Evolutionary conservation across 495 filamentous ascomycete genomes (phyloP), one percentile per base, ranked within the genome.

Genomic region (Talaromyces adpressus): DNA sequence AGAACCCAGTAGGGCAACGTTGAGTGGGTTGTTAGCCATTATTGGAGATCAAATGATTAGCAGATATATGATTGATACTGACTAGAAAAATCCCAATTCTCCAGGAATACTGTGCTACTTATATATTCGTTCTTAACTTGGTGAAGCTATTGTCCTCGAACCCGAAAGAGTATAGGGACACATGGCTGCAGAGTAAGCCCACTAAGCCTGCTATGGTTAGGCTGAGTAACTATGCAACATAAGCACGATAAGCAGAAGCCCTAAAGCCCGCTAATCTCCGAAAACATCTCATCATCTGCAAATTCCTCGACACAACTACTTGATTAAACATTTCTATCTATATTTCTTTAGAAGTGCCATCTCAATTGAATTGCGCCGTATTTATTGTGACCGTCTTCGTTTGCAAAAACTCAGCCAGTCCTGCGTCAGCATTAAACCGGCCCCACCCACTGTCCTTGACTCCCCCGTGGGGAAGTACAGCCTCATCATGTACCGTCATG

Each of bases 391-490:
- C 36, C 9, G 36, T 41, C 36, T 41, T 41, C 11, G 14, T 41
- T 5, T 1, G 1, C 36, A 41, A 41, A 16, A 41, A 41, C 14
- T 41, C 36, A 41, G 36, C 36, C 36, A 36, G 11, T 36, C 63
- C 66, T 62, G 57, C 62, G 57, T 57, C 32, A 2, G 32, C 84
- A 64, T 82, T 83, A 73, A 88, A 88, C 2, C 85, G 75, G 18
- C 92, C 92, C 71, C 84, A 93, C 9, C 92, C 92, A 66, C 89
- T 92, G 61, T 84, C 83, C 82, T 97, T 97, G 69, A 84, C 85
- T 39, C 92, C 92, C 29, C 92, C 92, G 73, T 96, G 91, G 5
- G 92, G 91, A 61, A 96, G 70, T 20, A 78, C 78, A 14, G 85
- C 73, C 75, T 96, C 92, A 65, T 97, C 92, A 69, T 96, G 91